Percentiles rank a stretch among this genome's conserved stretches.
These are phyloP conservation scores for Ogataea methylovora DNA, from an alignment of 805 yeast genomes.

Conservation along the genomic window DNA sequence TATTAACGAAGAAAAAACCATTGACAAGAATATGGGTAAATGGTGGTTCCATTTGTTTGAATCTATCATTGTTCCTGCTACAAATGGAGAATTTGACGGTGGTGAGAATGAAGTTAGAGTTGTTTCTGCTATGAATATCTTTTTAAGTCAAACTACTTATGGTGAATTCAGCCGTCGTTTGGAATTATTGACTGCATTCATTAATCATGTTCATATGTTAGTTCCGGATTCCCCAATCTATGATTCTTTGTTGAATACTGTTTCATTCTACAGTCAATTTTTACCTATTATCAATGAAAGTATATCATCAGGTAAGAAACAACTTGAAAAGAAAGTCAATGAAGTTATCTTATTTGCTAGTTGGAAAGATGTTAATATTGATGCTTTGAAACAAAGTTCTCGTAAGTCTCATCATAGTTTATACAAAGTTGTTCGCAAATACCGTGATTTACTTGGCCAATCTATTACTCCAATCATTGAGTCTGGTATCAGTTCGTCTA, in stretches of 20 bases:
- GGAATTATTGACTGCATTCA: slow-evolving; percentile 55
- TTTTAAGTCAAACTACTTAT: slow-evolving; percentile 63
- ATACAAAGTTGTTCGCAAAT: slow-evolving; percentile 78
- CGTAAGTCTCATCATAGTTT: slow-evolving; percentile 78
- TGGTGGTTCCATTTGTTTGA: slow-evolving; percentile 95
- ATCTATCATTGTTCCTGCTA: slow-evolving; percentile 50
- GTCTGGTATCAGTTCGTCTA: slow-evolving; percentile 34
- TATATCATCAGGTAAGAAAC: slow-evolving; percentile 38
- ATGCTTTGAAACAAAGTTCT: slow-evolving; percentile 91
- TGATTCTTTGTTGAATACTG: slow-evolving; percentile 47
- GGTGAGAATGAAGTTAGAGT: slow-evolving; percentile 27
- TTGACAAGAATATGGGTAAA: slow-evolving; percentile 49
- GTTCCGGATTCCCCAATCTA: slow-evolving; percentile 18
- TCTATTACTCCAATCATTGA: slow-evolving; percentile 52
- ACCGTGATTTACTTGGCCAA: slow-evolving; percentile 52
- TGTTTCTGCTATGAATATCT: slow-evolving; percentile 59
- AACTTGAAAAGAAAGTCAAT: slow-evolving; percentile 67
- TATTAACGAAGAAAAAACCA: slow-evolving; percentile 46
- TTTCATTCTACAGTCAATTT: slow-evolving; percentile 65
- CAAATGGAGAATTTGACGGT: slow-evolving; percentile 32
- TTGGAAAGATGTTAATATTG: slow-evolving; percentile 95
- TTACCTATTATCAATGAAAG: slow-evolving; percentile 36
- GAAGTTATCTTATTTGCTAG: slow-evolving; percentile 87
- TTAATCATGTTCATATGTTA: slow-evolving; percentile 37
- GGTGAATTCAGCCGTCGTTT: slow-evolving; percentile 70